Percentiles rank a stretch among this genome's conserved stretches.
phyloP scores from a whole-genome alignment of 768 basidiomycete genomes.

The Asterophora lycoperdoides region DNA sequence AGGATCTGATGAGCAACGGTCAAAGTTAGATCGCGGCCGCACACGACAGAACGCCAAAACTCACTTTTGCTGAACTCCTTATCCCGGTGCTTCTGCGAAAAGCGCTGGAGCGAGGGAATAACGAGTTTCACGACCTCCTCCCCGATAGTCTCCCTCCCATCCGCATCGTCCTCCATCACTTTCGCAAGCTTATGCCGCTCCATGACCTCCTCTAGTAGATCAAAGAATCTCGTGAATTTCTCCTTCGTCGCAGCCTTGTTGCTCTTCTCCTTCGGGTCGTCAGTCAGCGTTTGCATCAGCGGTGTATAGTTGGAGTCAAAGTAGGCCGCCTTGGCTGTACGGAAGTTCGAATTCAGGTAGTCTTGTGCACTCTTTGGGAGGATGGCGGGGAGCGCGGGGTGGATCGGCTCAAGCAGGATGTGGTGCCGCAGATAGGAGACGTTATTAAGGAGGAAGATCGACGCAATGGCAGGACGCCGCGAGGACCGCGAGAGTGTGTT shows the following conservation, averaged over 20 bases:
- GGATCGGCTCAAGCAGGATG: slow-evolving; percentile 48
- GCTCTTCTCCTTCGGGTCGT: slow-evolving; percentile 57
- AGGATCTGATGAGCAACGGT: slow-evolving; percentile 44
- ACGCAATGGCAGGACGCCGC: slow-evolving; percentile 59
- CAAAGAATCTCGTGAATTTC: slow-evolving; percentile 79
- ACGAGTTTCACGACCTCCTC: slow-evolving; percentile 78
- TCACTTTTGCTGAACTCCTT: slow-evolving; percentile 85
- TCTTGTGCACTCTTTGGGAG: slow-evolving; percentile 63
- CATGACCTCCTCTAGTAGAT: slow-evolving; percentile 71
- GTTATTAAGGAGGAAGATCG: slow-evolving; percentile 81
- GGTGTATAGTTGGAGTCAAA: slow-evolving; percentile 82
- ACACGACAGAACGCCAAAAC: slow-evolving; percentile 19
- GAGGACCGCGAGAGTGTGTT: slow-evolving; percentile 59
- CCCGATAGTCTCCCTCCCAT: slow-evolving; percentile 51
- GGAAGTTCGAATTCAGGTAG: slow-evolving; percentile 61
- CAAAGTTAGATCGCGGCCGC: not conserved
- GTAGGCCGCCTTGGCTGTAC: slow-evolving; percentile 80
- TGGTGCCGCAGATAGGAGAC: slow-evolving; percentile 62
- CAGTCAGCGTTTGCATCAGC: slow-evolving; percentile 62
- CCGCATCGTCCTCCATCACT: slow-evolving; percentile 68
- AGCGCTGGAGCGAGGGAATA: slow-evolving; percentile 68
- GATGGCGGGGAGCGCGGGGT: slow-evolving; percentile 42
- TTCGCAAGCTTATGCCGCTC: slow-evolving; percentile 69
- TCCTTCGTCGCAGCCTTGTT: slow-evolving; percentile 69
- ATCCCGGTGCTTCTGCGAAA: slow-evolving; percentile 69